Percentiles rank a stretch among this genome's conserved stretches.
phyloP scores from a whole-genome alignment of 2,329 filamentous ascomycete species.

The Botrytis cinerea region DNA sequence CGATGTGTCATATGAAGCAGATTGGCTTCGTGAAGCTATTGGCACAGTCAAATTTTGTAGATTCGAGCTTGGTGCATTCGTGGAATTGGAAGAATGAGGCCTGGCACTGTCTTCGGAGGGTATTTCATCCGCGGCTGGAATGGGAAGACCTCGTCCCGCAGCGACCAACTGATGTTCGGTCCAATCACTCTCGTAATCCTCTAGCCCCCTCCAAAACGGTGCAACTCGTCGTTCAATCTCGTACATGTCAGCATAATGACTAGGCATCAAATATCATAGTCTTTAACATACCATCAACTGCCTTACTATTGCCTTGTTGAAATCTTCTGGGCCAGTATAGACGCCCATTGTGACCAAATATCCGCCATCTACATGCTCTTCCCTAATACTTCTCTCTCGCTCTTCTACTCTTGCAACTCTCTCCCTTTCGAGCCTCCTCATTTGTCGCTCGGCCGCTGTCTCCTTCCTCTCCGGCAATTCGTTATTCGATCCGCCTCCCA shows the following conservation, averaged over 20 bases:
- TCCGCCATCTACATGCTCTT: slow-evolving; percentile 92
- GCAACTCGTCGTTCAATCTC: slow-evolving; percentile 91
- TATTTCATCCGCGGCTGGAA: slow-evolving; percentile 82
- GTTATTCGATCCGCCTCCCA: slow-evolving; percentile 35
- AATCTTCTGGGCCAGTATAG: slow-evolving; percentile 91
- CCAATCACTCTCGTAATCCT: slow-evolving; percentile 88
- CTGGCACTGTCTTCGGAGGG: slow-evolving; percentile 66
- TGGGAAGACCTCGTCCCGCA: slow-evolving; percentile 77
- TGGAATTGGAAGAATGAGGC: slow-evolving; percentile 49
- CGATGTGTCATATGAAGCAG: slow-evolving; percentile 73
- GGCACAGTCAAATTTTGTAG: slow-evolving; percentile 77
- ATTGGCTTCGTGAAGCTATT: slow-evolving; percentile 74
- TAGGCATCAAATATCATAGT: slow-evolving; percentile 6
- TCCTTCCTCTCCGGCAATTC: slow-evolving; percentile 62
- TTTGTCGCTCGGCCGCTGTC: slow-evolving; percentile 89
- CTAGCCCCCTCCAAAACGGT: slow-evolving; percentile 92
- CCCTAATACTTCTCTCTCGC: slow-evolving; percentile 83
- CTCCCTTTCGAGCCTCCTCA: slow-evolving; percentile 80
- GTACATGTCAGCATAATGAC: slow-evolving; percentile 30
- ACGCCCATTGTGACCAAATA: slow-evolving; percentile 92
- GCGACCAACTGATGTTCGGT: slow-evolving; percentile 94
- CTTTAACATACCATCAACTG: slow-evolving; percentile 74
- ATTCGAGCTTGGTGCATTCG: slow-evolving; percentile 58
- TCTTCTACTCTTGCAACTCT: slow-evolving; percentile 75
- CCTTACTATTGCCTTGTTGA: slow-evolving; percentile 82